Conservation (phyloP, 352 stramenopile species). For the Pythium monospermum region DNA sequence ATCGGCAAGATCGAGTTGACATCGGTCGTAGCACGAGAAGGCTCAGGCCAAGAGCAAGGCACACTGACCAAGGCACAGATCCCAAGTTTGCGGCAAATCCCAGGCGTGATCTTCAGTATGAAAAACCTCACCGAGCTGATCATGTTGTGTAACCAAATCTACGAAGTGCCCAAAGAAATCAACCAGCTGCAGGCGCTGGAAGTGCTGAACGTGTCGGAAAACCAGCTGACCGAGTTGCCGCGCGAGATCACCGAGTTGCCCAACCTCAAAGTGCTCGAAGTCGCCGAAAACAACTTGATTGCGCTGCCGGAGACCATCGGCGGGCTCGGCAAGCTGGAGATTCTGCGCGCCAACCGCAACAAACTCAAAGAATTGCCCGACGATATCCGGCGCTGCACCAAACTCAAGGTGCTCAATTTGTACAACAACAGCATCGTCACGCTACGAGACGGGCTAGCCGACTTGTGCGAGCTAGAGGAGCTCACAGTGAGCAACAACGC, state of each 20-base stretch:
- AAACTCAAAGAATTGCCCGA: constrained; percentile 41
- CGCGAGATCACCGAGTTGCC: constrained; percentile 38
- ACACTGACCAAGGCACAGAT: constrained; percentile 53
- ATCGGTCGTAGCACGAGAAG: constrained; percentile 41
- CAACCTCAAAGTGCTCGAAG: constrained; percentile 42
- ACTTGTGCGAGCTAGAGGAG: constrained; percentile 56
- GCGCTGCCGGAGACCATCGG: constrained; percentile 45
- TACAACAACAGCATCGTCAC: constrained; percentile 73
- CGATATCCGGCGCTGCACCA: constrained; percentile 40
- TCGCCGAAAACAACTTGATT: constrained; percentile 53
- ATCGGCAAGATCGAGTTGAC: constrained; percentile 57
- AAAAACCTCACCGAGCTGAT: constrained; percentile 54
- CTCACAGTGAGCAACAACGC: constrained; percentile 70
- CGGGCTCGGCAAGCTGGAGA: constrained; percentile 42
- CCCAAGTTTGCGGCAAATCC: constrained; percentile 40
- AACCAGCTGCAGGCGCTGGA: constrained; percentile 35
- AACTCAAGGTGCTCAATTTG: constrained; percentile 58
- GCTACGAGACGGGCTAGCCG: constrained; percentile 37
- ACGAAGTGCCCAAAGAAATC: constrained; percentile 51
- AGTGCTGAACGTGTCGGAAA: constrained; percentile 53
- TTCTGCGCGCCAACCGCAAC: constrained; percentile 52
- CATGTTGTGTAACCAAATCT: constrained; percentile 62
- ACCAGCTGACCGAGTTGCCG: constrained; percentile 52
- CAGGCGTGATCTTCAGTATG: constrained; percentile 56
- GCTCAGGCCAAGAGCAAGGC: constrained; percentile 27